phyloP scores from a whole-genome alignment of 1,139 yeast genomes.

The Nakaseomyces sp. region DNA sequence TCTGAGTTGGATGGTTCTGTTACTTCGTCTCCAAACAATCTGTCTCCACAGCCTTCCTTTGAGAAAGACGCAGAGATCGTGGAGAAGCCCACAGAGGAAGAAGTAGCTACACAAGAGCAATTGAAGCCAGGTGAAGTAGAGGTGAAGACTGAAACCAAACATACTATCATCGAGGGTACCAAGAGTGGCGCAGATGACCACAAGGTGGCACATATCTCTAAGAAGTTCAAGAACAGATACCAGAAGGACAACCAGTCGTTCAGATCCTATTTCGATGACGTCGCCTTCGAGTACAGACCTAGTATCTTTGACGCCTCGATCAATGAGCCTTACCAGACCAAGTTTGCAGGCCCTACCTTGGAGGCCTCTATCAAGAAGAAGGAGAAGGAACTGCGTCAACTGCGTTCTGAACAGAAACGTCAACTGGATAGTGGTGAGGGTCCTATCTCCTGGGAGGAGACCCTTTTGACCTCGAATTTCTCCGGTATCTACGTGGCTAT shows the following conservation, averaged over 20 bases:
- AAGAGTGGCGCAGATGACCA: background rate
- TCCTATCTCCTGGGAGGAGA: conserved; percentile 10
- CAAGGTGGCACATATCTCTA: background rate
- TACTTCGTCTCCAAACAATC: background rate
- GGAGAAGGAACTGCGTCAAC: conserved; percentile 12
- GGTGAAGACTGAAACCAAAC: conserved; percentile 1
- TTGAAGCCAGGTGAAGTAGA: background rate
- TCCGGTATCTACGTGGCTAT: conserved; percentile 60
- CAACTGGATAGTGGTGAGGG: conserved; percentile 27
- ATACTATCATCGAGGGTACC: conserved; percentile 6
- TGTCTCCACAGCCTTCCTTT: conserved; percentile 3
- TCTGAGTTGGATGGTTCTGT: background rate
- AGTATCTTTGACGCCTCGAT: conserved; percentile 42
- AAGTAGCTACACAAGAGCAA: too few relatives aligned
- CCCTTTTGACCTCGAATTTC: conserved; percentile 30
- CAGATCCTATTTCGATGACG: conserved; percentile 39
- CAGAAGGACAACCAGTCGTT: conserved; percentile 13
- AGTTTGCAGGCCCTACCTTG: conserved; percentile 27
- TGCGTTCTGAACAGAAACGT: conserved; percentile 5
- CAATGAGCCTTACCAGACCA: conserved; percentile 28
- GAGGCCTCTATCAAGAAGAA: conserved; percentile 19
- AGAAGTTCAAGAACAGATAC: conserved; percentile 10
- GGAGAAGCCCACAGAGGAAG: conserved; percentile 1
- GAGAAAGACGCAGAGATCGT: background rate
- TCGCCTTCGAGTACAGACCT: conserved; percentile 37